These are phyloP conservation scores for Conringia planisiliqua DNA, from an alignment of 345 rosid genomes.

Conservation along the genomic window DNA sequence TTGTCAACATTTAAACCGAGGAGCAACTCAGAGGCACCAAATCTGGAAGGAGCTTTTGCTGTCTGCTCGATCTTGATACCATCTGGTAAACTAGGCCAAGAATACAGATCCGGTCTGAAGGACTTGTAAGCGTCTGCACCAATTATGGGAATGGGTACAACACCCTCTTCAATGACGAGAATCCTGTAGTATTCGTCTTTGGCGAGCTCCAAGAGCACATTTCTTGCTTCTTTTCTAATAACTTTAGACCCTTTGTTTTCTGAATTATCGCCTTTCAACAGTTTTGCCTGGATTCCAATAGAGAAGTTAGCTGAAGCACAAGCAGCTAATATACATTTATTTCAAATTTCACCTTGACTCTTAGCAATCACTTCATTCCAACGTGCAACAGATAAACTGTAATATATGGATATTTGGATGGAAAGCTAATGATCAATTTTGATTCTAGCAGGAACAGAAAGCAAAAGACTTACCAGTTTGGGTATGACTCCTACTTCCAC, in stretches of 20 bases:
- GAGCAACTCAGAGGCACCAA: conserved; percentile 75
- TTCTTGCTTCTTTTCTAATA: conserved; percentile 67
- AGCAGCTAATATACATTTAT: not conserved
- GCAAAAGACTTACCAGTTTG: conserved; percentile 54
- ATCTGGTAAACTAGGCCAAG: conserved; percentile 87
- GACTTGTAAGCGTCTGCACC: conserved; percentile 77
- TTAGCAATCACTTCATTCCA: not conserved
- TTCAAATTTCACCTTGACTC: not conserved
- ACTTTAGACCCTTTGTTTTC: conserved; percentile 48
- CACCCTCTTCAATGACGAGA: conserved; percentile 79
- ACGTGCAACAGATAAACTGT: not conserved
- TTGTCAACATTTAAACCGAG: conserved; percentile 59
- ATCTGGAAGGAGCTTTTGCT: conserved; percentile 54
- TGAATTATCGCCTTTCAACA: conserved; percentile 44
- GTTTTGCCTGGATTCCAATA: conserved; percentile 46
- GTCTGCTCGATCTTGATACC: conserved; percentile 59
- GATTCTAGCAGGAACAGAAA: not conserved
- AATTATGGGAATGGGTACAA: conserved; percentile 71
- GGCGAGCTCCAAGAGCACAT: conserved; percentile 72
- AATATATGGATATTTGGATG: not conserved
- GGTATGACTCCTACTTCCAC: conserved; percentile 83
- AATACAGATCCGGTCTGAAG: conserved; percentile 55
- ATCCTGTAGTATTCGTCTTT: conserved; percentile 73
- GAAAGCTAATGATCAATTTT: not conserved
- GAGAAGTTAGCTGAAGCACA: not conserved